Conservation (phyloP, 257 asterid genomes). For the Lycium barbarum region DNA sequence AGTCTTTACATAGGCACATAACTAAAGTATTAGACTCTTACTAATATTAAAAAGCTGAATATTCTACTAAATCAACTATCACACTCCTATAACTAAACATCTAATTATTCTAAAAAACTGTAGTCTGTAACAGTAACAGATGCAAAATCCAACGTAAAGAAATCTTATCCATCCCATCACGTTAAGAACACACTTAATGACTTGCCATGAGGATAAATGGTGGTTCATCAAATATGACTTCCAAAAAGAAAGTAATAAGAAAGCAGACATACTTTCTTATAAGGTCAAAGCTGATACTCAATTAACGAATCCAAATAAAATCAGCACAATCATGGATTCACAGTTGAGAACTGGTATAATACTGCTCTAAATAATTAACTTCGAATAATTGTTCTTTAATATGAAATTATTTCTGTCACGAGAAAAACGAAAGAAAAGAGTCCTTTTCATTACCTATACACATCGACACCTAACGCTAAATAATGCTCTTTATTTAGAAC, state of each 20-base stretch:
- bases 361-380: not conserved
- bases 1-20: too few relatives aligned
- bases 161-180: not conserved
- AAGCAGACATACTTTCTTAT: not conserved
- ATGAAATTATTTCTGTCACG: not conserved
- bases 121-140: too few relatives aligned
- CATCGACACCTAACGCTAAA: not conserved
- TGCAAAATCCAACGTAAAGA: too few relatives aligned
- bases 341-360: not conserved
- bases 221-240: not conserved
- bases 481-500: conserved; percentile 11
- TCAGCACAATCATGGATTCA: not conserved
- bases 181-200: too few relatives aligned
- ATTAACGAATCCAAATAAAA: not conserved
- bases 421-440: not conserved
- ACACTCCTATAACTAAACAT: too few relatives aligned
- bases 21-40: too few relatives aligned
- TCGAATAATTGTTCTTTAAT: not conserved
- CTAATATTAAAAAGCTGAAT: too few relatives aligned
- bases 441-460: conserved; percentile 14
- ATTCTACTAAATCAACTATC: too few relatives aligned
- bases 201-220: not conserved
- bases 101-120: too few relatives aligned
- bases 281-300: not conserved
- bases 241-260: not conserved